These are phyloP conservation scores for Dalechampia spathulata DNA, from an alignment of 441 rosid species.

Conservation along the genomic window DNA sequence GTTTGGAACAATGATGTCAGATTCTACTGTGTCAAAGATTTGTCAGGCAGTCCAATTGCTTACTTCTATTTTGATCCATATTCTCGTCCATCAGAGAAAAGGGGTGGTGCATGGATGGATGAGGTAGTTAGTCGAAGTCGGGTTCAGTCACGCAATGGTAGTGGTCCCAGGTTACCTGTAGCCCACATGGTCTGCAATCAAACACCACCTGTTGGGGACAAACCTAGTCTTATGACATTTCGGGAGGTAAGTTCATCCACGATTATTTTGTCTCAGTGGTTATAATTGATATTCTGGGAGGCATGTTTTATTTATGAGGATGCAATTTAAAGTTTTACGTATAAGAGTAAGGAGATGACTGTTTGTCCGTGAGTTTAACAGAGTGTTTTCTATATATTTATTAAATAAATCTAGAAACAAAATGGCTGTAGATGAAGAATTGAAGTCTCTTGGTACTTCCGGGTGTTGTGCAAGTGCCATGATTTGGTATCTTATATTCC, in stretches of 20 bases:
- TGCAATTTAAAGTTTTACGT: neutral
- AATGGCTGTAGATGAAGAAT: neutral
- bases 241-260: slow-evolving; percentile 49
- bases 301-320: no score
- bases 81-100: slow-evolving; percentile 90
- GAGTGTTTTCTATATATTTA: neutral
- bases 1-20: slow-evolving; percentile 86
- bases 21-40: slow-evolving; percentile 72
- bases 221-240: slow-evolving; percentile 97
- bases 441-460: neutral
- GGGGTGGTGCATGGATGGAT: slow-evolving; percentile 94
- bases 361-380: neutral
- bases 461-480: no score
- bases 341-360: no score
- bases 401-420: neutral
- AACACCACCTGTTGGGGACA: slow-evolving; percentile 90
- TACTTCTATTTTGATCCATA: slow-evolving; percentile 95
- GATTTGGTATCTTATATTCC: no score
- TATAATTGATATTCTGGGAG: neutral
- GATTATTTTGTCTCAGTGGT: neutral
- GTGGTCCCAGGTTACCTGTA: slow-evolving; percentile 65
- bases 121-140: slow-evolving; percentile 81
- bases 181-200: slow-evolving; percentile 98
- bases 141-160: slow-evolving; percentile 62
- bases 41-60: slow-evolving; percentile 66